A percentile compares a stretch with the other conserved stretches of the same genome.
These are phyloP conservation scores for Pelomyxa schiedti DNA, from an alignment of 78 protist genomes.

Conservation along the genomic window DNA sequence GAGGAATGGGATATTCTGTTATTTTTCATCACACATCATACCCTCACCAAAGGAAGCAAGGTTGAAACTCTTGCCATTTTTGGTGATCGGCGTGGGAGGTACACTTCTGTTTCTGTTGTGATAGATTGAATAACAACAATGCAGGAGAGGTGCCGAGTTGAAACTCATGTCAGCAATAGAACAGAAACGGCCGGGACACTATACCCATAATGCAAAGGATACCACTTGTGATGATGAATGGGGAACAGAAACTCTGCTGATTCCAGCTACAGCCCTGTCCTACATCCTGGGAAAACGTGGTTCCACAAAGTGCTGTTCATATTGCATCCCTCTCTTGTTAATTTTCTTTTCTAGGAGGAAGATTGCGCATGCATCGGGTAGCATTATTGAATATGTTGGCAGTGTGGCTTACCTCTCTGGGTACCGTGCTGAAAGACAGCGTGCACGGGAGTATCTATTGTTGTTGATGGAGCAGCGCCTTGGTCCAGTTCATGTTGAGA, in stretches of 20 bases:
- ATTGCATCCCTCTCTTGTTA: no score
- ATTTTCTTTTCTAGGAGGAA: no score
- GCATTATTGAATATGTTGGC: background rate
- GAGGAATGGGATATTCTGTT: background rate
- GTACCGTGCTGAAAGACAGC: background rate
- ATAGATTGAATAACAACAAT: no score
- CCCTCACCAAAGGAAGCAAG: background rate
- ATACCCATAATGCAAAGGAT: background rate
- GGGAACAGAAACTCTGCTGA: background rate
- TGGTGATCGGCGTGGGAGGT: background rate
- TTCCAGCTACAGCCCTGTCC: background rate
- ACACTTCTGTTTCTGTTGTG: no score
- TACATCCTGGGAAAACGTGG: background rate
- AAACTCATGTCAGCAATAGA: background rate
- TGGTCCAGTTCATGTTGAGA: background rate
- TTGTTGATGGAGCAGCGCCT: background rate
- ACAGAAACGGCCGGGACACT: background rate
- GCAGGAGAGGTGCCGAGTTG: background rate
- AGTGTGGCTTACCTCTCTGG: background rate
- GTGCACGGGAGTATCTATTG: background rate
- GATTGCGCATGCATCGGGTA: background rate
- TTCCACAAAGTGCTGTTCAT: no score
- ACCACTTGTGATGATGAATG: background rate
- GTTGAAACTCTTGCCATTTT: background rate
- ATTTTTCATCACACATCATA: background rate